Percentiles rank a stretch among this genome's conserved stretches.
These are phyloP conservation scores for Drechslerella coelobrocha DNA, from an alignment of 2,329 filamentous ascomycete genomes.

Conservation along the genomic window DNA sequence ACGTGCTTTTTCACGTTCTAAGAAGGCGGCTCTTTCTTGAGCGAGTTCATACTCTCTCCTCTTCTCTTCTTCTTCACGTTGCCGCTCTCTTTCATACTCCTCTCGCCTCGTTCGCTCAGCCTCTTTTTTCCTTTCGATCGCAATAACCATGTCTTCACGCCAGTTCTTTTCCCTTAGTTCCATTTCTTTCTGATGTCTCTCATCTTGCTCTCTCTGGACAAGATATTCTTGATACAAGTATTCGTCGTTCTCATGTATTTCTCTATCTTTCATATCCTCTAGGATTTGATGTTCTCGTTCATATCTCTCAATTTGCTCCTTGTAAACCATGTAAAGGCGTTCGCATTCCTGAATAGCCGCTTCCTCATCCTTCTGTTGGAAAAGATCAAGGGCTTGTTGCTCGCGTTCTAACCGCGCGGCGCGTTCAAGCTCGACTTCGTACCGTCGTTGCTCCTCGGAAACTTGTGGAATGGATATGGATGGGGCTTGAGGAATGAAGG, in stretches of 20 bases:
- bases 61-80: slow-evolving; percentile 37
- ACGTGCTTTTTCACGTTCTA: slow-evolving; percentile 38
- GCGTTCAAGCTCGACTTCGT: slow-evolving; percentile 46
- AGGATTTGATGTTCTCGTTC: slow-evolving; percentile 30
- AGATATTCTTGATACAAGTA: slow-evolving; percentile 42
- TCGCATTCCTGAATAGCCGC: slow-evolving; percentile 33
- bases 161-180: slow-evolving; percentile 38
- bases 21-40: slow-evolving; percentile 38
- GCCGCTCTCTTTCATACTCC: slow-evolving; percentile 39
- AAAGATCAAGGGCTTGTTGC: slow-evolving; percentile 29
- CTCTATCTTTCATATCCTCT: slow-evolving; percentile 31
- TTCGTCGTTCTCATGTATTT: slow-evolving; percentile 30
- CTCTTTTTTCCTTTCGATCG: slow-evolving; percentile 46
- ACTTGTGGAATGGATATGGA: not conserved
- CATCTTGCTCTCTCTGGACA: slow-evolving; percentile 41
- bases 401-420: slow-evolving; percentile 27
- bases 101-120: slow-evolving; percentile 27
- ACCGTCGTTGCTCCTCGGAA: slow-evolving; percentile 31
- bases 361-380: slow-evolving; percentile 35
- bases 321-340: slow-evolving; percentile 39
- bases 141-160: slow-evolving; percentile 37
- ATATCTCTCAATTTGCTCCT: slow-evolving; percentile 40
- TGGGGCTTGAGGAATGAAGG: not conserved
- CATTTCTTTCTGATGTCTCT: slow-evolving; percentile 28
- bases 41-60: slow-evolving; percentile 43